These are phyloP conservation scores for Colletotrichum agaves DNA, from an alignment of 2,329 filamentous ascomycete genomes.

Conservation along the genomic window DNA sequence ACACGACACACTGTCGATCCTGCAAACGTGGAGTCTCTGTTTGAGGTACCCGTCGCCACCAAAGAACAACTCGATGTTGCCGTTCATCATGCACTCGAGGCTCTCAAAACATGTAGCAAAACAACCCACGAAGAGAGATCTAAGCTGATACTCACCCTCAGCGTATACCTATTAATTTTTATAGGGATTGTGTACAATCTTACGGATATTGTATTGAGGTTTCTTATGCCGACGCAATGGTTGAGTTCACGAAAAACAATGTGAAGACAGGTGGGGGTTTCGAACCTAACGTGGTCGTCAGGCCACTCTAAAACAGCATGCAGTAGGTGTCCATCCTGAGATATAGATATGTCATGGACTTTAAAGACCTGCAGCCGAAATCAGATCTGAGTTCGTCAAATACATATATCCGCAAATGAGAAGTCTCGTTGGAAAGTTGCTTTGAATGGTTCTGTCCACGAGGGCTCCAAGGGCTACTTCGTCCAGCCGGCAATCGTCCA, in stretches of 20 bases:
- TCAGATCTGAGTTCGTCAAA: constrained; percentile 57
- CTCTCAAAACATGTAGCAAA: constrained; percentile 47
- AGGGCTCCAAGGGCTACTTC: constrained; percentile 59
- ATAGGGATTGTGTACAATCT: too few relatives aligned
- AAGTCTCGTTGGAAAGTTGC: constrained; percentile 40
- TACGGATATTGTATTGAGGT: too few relatives aligned
- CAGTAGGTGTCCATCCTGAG: constrained; percentile 53
- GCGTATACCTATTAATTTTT: too few relatives aligned
- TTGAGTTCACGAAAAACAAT: constrained; percentile 54
- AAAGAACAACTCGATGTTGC: constrained; percentile 46
- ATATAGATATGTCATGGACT: not conserved
- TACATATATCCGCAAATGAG: constrained; percentile 59
- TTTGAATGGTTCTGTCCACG: constrained; percentile 13
- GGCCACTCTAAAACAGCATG: constrained; percentile 70
- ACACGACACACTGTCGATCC: constrained; percentile 46
- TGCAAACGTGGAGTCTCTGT: constrained; percentile 46
- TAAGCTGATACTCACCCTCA: constrained; percentile 38
- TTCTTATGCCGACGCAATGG: constrained; percentile 51
- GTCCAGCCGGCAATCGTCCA: constrained; percentile 68
- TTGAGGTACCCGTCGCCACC: constrained; percentile 44
- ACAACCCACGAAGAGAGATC: constrained; percentile 42
- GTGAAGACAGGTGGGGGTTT: constrained; percentile 58
- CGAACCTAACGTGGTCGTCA: constrained; percentile 55
- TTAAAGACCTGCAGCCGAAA: not conserved
- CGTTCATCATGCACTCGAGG: constrained; percentile 42